Conservation (phyloP, 768 basidiomycete genomes). For the Lactarius sanguifluus region DNA sequence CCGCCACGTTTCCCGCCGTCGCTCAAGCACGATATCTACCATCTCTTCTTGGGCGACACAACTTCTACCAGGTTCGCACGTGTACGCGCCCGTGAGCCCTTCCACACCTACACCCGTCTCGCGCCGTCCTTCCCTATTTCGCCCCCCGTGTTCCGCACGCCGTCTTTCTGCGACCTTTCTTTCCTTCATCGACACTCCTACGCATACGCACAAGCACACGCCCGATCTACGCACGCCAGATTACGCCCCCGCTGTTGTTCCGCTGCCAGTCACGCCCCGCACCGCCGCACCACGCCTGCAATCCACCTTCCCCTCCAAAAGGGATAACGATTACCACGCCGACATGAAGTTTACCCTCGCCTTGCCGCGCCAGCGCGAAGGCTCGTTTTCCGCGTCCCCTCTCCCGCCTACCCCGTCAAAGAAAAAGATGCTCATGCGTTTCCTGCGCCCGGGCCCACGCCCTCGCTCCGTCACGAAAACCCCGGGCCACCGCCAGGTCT, state of each 20-base stretch:
- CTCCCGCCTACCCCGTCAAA: slow-evolving; percentile 29
- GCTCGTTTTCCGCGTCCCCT: slow-evolving; percentile 9
- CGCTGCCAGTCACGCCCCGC: slow-evolving; percentile 16
- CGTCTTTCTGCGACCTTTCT: slow-evolving; percentile 49
- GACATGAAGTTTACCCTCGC: slow-evolving; percentile 47
- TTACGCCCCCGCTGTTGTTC: slow-evolving; percentile 66
- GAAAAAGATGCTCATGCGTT: slow-evolving; percentile 41
- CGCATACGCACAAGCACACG: slow-evolving; percentile 41
- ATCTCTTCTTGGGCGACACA: slow-evolving; percentile 63
- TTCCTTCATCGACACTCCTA: slow-evolving; percentile 45
- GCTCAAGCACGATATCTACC: slow-evolving; percentile 47
- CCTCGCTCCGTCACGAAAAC: slow-evolving; percentile 38
- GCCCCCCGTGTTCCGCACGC: slow-evolving; percentile 35
- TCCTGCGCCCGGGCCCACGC: slow-evolving; percentile 43
- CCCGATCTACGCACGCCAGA: slow-evolving; percentile 60
- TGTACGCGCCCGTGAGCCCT: slow-evolving; percentile 42
- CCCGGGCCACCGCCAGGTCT: slow-evolving; percentile 31
- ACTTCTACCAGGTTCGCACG: slow-evolving; percentile 54
- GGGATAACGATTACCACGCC: not conserved
- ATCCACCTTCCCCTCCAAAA: not conserved
- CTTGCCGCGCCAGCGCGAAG: slow-evolving; percentile 12
- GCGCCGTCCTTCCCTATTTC: slow-evolving; percentile 32
- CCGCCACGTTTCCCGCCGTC: slow-evolving; percentile 29
- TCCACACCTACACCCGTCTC: slow-evolving; percentile 35
- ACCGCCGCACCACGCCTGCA: slow-evolving; percentile 6